Evolutionary conservation across 2,329 filamentous ascomycete species (phyloP).

Genomic region (Fusarium dimerum): DNA sequence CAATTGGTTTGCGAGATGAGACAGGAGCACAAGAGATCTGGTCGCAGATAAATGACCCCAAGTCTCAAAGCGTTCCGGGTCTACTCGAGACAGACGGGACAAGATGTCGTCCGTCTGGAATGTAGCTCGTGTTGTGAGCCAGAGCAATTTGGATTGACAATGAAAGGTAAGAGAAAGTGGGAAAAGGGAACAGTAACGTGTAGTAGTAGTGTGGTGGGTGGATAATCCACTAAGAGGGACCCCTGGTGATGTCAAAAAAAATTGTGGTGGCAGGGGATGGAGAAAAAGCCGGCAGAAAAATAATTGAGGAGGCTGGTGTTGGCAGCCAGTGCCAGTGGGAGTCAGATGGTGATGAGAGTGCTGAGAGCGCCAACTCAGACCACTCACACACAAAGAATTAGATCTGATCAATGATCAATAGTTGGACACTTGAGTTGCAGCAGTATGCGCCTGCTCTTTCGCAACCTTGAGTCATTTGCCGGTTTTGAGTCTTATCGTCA

Average conservation of each 20-base stretch:
- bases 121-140: slow-evolving; percentile 4
- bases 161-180: slow-evolving; percentile 15
- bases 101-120: slow-evolving; percentile 20
- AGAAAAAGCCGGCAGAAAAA: slow-evolving; percentile 21
- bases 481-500: neutral
- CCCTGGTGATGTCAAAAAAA: slow-evolving; percentile 35
- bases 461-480: neutral
- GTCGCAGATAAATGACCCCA: slow-evolving; percentile 15
- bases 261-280: slow-evolving; percentile 32
- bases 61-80: slow-evolving; percentile 19
- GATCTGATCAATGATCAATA: neutral
- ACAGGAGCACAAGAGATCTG: slow-evolving; percentile 7
- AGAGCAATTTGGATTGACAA: slow-evolving; percentile 1
- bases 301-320: slow-evolving; percentile 22
- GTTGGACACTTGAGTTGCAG: neutral
- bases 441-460: neutral
- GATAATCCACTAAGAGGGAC: slow-evolving; percentile 15
- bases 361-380: slow-evolving; percentile 14
- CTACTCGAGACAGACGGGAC: slow-evolving; percentile 18
- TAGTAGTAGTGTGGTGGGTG: slow-evolving; percentile 1
- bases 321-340: slow-evolving; percentile 15
- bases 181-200: slow-evolving; percentile 4
- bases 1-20: slow-evolving; percentile 21
- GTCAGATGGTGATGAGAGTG: slow-evolving; percentile 14
- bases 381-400: neutral